Conservation (phyloP, 805 yeast species). For the Ogataea trehaloabstinens region DNA sequence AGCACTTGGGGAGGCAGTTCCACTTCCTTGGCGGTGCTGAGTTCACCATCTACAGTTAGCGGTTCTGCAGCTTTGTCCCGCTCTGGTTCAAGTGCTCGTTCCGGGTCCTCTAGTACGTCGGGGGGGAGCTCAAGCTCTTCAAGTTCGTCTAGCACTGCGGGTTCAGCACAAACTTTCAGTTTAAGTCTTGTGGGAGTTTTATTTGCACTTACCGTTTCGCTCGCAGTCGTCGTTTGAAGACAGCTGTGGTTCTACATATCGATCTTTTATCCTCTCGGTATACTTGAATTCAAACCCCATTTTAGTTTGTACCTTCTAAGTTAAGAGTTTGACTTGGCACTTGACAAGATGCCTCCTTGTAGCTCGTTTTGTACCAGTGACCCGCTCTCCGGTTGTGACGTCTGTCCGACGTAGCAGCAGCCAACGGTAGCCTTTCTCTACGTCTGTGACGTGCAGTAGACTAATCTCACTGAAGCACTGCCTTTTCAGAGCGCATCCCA, state of each 20-base stretch:
- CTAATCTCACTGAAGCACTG: no score
- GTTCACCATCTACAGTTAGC: conserved; percentile 1
- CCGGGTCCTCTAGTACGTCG: conserved; percentile 5
- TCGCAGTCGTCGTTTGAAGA: neutral
- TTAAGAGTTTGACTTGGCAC: no score
- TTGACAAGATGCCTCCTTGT: no score
- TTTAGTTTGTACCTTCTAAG: no score
- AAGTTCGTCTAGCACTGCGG: conserved; percentile 1
- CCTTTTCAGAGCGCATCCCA: no score
- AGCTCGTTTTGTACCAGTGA: no score
- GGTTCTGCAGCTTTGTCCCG: neutral
- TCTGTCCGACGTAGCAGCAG: no score
- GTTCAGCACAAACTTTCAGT: neutral
- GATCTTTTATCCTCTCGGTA: neutral
- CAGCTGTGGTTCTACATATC: neutral
- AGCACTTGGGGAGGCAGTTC: conserved; percentile 36
- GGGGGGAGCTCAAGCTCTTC: conserved; percentile 7
- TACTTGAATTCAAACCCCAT: no score
- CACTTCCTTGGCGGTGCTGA: conserved; percentile 7
- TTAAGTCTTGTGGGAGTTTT: conserved; percentile 1
- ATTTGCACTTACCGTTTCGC: conserved; percentile 1
- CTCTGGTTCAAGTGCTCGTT: neutral
- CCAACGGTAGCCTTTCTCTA: no score
- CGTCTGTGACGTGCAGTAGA: no score
- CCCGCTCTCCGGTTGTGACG: no score